Conservation (phyloP, 768 basidiomycete species). For the Trametes cubensis region DNA sequence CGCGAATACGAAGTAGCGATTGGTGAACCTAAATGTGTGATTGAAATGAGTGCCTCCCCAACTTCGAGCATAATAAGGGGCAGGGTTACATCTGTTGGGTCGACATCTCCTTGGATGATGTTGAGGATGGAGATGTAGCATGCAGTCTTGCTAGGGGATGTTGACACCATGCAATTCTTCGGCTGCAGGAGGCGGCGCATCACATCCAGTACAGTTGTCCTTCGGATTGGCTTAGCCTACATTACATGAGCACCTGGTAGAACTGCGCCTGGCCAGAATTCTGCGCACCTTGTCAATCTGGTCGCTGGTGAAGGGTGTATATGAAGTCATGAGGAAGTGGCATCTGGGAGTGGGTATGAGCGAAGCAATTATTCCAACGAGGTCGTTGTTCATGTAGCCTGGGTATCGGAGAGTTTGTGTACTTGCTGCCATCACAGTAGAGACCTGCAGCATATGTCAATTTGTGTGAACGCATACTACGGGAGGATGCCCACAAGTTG, state of each 20-base stretch:
- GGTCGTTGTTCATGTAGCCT: conserved; percentile 99
- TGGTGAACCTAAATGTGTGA: conserved; percentile 77
- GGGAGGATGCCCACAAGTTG: conserved; percentile 62
- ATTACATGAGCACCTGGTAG: no score
- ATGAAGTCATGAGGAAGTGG: conserved; percentile 98
- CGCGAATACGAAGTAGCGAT: conserved; percentile 93
- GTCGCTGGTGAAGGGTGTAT: conserved; percentile 97
- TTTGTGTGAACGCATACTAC: neutral
- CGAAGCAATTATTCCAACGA: conserved; percentile 95
- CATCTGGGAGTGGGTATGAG: conserved; percentile 96
- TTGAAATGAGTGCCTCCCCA: neutral
- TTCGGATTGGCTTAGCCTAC: conserved; percentile 88
- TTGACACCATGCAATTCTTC: conserved; percentile 98
- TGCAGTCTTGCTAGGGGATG: conserved; percentile 85
- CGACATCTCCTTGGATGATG: conserved; percentile 98
- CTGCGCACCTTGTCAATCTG: conserved; percentile 84
- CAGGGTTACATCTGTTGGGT: conserved; percentile 84
- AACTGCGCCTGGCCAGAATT: neutral
- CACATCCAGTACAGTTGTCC: conserved; percentile 97
- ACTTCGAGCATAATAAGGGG: conserved; percentile 11
- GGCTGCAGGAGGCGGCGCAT: conserved; percentile 98
- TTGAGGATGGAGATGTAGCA: conserved; percentile 98
- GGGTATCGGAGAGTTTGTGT: conserved; percentile 97
- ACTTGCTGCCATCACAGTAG: conserved; percentile 97
- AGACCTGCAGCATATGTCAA: conserved; percentile 56